A percentile compares a stretch with the other conserved stretches of the same genome.
These are phyloP conservation scores for Ophiocordyceps unilateralis DNA, from an alignment of 2,329 filamentous ascomycete genomes.

Conservation along the genomic window DNA sequence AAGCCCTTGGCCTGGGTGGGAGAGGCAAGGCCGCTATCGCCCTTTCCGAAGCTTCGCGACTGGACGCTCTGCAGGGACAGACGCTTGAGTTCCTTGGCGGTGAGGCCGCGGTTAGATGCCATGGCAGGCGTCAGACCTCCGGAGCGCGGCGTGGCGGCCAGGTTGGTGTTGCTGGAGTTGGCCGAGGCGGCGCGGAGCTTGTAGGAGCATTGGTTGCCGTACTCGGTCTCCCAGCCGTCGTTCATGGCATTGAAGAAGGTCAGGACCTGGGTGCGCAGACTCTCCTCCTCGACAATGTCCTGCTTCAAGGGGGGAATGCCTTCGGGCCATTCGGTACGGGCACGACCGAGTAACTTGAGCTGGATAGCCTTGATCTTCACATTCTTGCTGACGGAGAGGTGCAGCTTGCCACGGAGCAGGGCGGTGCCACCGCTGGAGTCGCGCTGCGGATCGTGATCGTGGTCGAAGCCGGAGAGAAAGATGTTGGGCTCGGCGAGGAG, in stretches of 20 bases:
- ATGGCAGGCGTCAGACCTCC: conserved; percentile 6
- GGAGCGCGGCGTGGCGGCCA: conserved; percentile 7
- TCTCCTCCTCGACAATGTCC: conserved; percentile 70
- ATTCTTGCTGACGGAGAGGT: conserved; percentile 69
- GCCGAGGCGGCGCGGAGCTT: conserved; percentile 22
- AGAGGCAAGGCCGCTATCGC: conserved; percentile 50
- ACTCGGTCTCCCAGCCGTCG: conserved; percentile 41
- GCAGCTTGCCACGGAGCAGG: conserved; percentile 69
- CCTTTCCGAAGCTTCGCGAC: conserved; percentile 71
- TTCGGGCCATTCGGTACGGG: conserved; percentile 90
- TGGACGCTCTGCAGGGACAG: conserved; percentile 68
- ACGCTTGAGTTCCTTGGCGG: conserved; percentile 39
- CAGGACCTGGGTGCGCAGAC: conserved; percentile 71
- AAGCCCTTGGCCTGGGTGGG: conserved; percentile 51
- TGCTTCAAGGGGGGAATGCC: conserved; percentile 78
- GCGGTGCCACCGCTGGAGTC: conserved; percentile 57
- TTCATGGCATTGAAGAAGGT: conserved; percentile 79
- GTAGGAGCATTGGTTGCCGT: conserved; percentile 46
- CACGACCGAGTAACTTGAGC: conserved; percentile 69
- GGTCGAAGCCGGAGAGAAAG: conserved; percentile 65
- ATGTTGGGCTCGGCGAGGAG: conserved; percentile 64
- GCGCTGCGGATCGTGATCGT: conserved; percentile 35
- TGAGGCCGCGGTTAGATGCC: conserved; percentile 10
- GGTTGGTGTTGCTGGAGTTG: conserved; percentile 16
- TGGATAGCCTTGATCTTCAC: conserved; percentile 87